phyloP scores from a whole-genome alignment of 768 basidiomycete genomes.

The Boletus tomentosulus region DNA sequence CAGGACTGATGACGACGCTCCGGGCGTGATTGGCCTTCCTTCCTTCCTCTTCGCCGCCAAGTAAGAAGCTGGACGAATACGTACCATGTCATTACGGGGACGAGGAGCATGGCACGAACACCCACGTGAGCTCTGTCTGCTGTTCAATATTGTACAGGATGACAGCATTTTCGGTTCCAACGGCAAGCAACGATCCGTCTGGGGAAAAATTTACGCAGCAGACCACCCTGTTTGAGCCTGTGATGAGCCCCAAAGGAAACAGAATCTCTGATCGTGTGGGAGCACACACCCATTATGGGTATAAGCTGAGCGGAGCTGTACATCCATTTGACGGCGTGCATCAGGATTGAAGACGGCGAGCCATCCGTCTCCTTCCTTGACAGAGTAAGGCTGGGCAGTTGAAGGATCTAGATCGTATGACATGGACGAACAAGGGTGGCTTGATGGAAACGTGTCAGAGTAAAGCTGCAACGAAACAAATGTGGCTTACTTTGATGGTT shows the following conservation, averaged over 20 bases:
- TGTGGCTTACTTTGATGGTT: neutral
- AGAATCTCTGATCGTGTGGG: neutral
- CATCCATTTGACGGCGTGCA: conserved; percentile 45
- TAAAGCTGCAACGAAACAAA: neutral
- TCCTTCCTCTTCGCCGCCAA: conserved; percentile 22
- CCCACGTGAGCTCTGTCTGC: conserved; percentile 29
- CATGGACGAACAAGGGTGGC: conserved; percentile 12
- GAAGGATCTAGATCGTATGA: conserved; percentile 24
- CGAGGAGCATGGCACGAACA: neutral
- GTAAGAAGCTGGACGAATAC: conserved; percentile 20
- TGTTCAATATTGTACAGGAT: conserved; percentile 25
- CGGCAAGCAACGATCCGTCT: conserved; percentile 30
- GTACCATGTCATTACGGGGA: neutral
- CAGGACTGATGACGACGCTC: conserved; percentile 30
- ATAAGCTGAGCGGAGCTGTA: conserved; percentile 62
- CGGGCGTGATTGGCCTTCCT: conserved; percentile 28
- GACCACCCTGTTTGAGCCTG: conserved; percentile 21
- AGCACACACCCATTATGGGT: conserved; percentile 73
- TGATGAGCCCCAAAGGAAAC: conserved; percentile 9
- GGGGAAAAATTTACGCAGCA: conserved; percentile 32
- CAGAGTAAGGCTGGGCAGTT: conserved; percentile 26
- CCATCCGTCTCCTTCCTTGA: conserved; percentile 52
- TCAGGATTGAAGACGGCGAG: conserved; percentile 50
- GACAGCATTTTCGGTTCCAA: conserved; percentile 31
- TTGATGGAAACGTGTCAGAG: conserved; percentile 4